phyloP scores from a whole-genome alignment of 305 asterid genomes.

The Fraxinus ornus region DNA sequence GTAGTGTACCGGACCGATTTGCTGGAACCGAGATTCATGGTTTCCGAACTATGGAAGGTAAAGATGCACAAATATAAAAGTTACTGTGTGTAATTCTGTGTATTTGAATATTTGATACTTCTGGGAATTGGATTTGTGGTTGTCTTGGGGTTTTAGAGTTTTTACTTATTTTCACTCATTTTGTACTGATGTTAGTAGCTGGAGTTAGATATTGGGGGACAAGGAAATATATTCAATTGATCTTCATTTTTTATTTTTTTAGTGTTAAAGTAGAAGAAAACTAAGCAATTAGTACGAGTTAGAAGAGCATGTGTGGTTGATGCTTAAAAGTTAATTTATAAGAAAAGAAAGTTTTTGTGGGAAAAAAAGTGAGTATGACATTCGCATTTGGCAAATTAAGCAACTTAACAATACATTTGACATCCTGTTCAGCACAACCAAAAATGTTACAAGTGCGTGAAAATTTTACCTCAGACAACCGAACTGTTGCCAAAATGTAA shows the following conservation, averaged over 20 bases:
- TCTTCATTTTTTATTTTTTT: background rate
- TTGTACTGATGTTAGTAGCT: constrained; percentile 1
- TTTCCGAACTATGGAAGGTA: constrained; percentile 57
- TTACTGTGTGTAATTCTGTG: constrained; percentile 1
- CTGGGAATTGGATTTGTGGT: constrained; percentile 11
- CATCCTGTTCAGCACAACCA: background rate
- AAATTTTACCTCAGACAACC: background rate
- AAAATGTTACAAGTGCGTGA: background rate
- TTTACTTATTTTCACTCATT: background rate
- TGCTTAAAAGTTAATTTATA: background rate
- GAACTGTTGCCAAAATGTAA: background rate
- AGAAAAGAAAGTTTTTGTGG: background rate
- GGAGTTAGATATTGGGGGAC: background rate
- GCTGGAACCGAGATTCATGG: constrained; percentile 63
- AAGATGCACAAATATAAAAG: constrained; percentile 3
- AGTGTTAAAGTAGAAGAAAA: background rate
- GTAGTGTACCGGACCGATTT: constrained; percentile 29
- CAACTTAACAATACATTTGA: background rate
- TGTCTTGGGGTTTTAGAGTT: constrained; percentile 23
- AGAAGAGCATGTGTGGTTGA: background rate
- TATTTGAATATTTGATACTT: constrained; percentile 3
- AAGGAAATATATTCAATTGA: background rate
- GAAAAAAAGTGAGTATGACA: background rate
- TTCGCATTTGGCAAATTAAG: background rate
- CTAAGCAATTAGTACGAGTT: background rate